Percentiles rank a stretch among this genome's conserved stretches.
Conservation (phyloP, 176 grass and related monocot genomes). For the Lolium rigidum region DNA sequence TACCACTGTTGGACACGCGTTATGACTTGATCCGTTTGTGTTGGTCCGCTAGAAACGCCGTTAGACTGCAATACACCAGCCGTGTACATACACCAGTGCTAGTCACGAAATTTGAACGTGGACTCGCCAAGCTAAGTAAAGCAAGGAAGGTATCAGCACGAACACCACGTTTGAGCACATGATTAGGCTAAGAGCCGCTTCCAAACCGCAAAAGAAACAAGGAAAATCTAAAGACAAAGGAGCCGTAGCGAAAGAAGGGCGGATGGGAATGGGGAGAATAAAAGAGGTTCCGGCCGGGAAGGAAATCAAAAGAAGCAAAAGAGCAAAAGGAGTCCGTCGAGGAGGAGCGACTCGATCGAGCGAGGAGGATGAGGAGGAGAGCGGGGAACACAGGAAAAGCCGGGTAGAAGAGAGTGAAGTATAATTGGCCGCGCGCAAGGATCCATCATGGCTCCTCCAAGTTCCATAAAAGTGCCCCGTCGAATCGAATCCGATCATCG, state of each 20-base stretch:
- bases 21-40: no score
- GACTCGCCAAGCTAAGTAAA: neutral
- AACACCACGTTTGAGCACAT: constrained; percentile 52
- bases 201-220: constrained; percentile 30
- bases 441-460: constrained; percentile 41
- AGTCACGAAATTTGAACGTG: neutral
- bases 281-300: constrained; percentile 19
- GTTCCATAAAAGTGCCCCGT: constrained; percentile 55
- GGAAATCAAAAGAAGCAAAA: constrained; percentile 64
- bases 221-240: constrained; percentile 37
- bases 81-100: no score
- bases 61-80: no score
- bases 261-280: constrained; percentile 15
- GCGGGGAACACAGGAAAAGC: constrained; percentile 63
- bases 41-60: no score
- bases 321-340: constrained; percentile 32
- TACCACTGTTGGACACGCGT: no score
- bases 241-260: constrained; percentile 45
- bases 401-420: neutral
- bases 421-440: constrained; percentile 41
- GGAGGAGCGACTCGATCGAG: neutral
- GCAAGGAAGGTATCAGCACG: neutral
- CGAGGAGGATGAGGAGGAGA: constrained; percentile 22
- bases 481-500: constrained; percentile 81
- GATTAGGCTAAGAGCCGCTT: constrained; percentile 29